A percentile compares a stretch with the other conserved stretches of the same genome.
Evolutionary conservation across 352 stramenopile genomes (phyloP).

Genomic region (Pythium biforme): DNA sequence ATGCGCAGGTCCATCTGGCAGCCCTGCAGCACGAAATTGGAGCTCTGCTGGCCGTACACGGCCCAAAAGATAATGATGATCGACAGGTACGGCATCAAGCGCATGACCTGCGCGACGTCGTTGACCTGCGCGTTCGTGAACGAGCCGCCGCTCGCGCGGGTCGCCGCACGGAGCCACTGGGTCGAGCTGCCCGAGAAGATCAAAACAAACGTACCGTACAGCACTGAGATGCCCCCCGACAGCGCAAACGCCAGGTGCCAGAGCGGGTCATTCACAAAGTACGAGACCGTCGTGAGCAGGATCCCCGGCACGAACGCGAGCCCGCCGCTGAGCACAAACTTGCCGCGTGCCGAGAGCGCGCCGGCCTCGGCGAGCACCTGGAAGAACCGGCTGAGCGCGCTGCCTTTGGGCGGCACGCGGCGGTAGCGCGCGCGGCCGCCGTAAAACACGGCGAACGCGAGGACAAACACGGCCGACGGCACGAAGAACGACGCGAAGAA

Average conservation of each 20-base stretch:
- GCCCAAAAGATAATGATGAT: slow-evolving; percentile 86
- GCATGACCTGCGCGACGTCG: slow-evolving; percentile 74
- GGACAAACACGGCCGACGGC: slow-evolving; percentile 71
- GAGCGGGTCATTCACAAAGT: slow-evolving; percentile 68
- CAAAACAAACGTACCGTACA: slow-evolving; percentile 75
- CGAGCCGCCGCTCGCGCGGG: slow-evolving; percentile 47
- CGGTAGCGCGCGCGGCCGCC: slow-evolving; percentile 58
- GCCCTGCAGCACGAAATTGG: slow-evolving; percentile 82
- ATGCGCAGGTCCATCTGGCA: slow-evolving; percentile 69
- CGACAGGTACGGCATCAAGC: slow-evolving; percentile 74
- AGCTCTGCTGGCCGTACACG: slow-evolving; percentile 76
- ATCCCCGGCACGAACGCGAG: slow-evolving; percentile 75
- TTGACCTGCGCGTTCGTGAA: slow-evolving; percentile 62
- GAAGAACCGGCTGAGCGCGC: slow-evolving; percentile 71
- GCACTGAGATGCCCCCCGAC: slow-evolving; percentile 42
- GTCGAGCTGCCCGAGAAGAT: slow-evolving; percentile 66
- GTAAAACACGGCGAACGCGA: slow-evolving; percentile 82
- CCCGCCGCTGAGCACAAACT: slow-evolving; percentile 74
- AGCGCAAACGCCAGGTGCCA: slow-evolving; percentile 69
- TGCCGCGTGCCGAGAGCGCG: slow-evolving; percentile 45
- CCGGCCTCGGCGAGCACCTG: slow-evolving; percentile 69
- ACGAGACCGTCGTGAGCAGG: slow-evolving; percentile 76
- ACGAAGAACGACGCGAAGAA: slow-evolving; percentile 92
- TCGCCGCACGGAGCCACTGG: slow-evolving; percentile 56
- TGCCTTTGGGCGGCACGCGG: slow-evolving; percentile 75